Base-by-base conservation (phyloP, 768 basidiomycete genomes). In the Rhodotorula graminis region DNA sequence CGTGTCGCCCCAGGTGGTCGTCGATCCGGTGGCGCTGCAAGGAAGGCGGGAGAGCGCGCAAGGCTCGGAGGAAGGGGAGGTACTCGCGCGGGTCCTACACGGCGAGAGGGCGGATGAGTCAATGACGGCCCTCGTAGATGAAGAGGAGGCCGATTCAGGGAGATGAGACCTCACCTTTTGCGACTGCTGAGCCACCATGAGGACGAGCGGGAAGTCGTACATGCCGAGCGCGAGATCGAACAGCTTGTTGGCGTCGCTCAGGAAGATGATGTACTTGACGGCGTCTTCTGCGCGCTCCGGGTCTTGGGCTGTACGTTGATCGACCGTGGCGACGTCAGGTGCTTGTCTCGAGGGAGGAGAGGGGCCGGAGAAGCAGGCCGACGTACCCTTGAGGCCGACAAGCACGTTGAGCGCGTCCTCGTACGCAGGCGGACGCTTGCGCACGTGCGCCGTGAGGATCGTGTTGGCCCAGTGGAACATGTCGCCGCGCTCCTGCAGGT, bases 261-360 rank as follows among this genome's bases (percentile, higher is more conserved):
- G 86, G 85, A 98, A 99, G 80, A 98, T 97, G 80, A 98, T 89
- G 79, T 98, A 99, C 80, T 94, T 97, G 78, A 98, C 90, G 12
- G 96, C 96, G 70, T 97, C 94, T 79, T 99, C 94, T 23, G 96
- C 91, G 5, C 93, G 81, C 40, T 87, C 84, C 0, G 90, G 87
- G 73, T 91, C 85, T 16, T 84, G 85, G 80, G 89, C 83, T 84
- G 73, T 37, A 5, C 4, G 52, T 27, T 1, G 2, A 5, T 14
- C n/a, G 67, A 56, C 37, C 37, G 44, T 31, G 42, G 29, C 12
- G 62, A 19, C 53, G 50, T 50, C n/a, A 64, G 64, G 21, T 5
- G 14, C 23, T 47, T 0, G 23, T 16, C 23, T 44, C 53, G 49
- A 56, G 46, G 9, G 37, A 37, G 37, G 5, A 2, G 23, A 74